These are phyloP conservation scores for Neopestalotiopsis clavispora DNA, from an alignment of 2,329 filamentous ascomycete genomes.

Conservation along the genomic window DNA sequence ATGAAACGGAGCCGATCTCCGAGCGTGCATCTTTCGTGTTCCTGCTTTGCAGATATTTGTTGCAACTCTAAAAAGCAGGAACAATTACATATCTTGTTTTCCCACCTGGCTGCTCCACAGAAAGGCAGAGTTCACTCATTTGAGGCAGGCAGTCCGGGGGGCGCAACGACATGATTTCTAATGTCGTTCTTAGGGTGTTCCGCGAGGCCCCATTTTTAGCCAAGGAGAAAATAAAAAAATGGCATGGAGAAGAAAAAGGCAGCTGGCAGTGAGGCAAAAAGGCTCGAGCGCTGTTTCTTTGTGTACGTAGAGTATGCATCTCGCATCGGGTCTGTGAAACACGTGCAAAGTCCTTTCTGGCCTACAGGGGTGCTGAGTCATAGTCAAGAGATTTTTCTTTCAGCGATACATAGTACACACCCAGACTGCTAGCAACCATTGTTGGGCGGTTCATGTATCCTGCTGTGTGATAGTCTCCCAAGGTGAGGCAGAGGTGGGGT, in stretches of 20 bases:
- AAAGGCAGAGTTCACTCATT: background rate
- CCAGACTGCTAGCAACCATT: too few species aligned
- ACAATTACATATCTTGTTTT: background rate
- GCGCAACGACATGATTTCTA: background rate
- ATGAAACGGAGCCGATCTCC: conserved; percentile 18
- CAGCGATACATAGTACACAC: background rate
- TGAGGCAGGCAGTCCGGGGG: background rate
- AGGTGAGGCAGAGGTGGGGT: background rate
- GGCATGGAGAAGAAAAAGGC: background rate
- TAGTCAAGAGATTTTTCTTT: background rate
- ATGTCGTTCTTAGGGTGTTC: background rate
- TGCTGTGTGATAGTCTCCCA: too few species aligned
- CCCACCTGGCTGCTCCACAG: too few species aligned
- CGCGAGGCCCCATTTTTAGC: background rate
- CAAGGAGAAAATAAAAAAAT: background rate
- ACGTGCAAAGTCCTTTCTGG: background rate
- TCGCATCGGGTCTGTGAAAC: conserved; percentile 10
- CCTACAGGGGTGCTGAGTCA: background rate
- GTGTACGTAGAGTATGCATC: background rate
- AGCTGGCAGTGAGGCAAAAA: background rate
- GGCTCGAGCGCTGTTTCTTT: background rate
- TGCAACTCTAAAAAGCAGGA: background rate
- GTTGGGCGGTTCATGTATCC: too few species aligned
- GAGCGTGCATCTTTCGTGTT: conserved; percentile 12
- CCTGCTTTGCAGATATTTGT: background rate